These are phyloP conservation scores for Mycena rosella DNA, from an alignment of 768 basidiomycete genomes.

Conservation along the genomic window DNA sequence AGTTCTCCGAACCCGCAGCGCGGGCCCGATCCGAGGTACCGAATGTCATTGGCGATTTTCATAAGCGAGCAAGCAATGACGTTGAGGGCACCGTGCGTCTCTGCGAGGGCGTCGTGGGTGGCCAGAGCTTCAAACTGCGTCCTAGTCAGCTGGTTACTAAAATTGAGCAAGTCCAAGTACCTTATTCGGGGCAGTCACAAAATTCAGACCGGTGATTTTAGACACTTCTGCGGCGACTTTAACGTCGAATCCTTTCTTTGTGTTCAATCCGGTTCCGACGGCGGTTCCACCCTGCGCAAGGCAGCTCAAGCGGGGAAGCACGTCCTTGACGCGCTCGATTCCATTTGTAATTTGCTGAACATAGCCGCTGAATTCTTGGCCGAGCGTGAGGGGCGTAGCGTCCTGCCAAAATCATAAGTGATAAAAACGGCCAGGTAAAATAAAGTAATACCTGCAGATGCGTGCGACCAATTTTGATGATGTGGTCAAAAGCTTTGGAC, in stretches of 20 bases:
- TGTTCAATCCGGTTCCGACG: constrained; percentile 98
- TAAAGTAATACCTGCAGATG: constrained; percentile 78
- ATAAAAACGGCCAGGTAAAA: neutral
- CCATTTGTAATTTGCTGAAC: constrained; percentile 94
- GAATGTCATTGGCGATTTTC: constrained; percentile 99
- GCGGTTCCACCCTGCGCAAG: constrained; percentile 99
- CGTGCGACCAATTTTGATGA: constrained; percentile 99
- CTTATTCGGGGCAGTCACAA: constrained; percentile 99
- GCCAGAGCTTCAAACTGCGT: constrained; percentile 95
- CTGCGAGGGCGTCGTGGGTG: constrained; percentile 97
- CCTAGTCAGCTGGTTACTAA: constrained; percentile 12
- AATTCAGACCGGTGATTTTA: constrained; percentile 89
- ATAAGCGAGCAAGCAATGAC: constrained; percentile 96
- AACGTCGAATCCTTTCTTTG: constrained; percentile 95
- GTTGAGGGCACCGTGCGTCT: constrained; percentile 97
- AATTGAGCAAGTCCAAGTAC: constrained; percentile 48
- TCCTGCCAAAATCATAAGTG: constrained; percentile 65
- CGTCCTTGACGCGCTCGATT: constrained; percentile 85
- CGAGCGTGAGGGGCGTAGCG: constrained; percentile 96
- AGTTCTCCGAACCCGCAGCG: constrained; percentile 98
- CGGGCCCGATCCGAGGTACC: constrained; percentile 97
- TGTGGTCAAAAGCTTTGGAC: constrained; percentile 84
- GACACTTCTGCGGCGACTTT: constrained; percentile 94
- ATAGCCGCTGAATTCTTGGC: constrained; percentile 99
- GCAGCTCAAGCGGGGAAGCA: constrained; percentile 86